Evolutionary conservation across 2,329 filamentous ascomycete genomes (phyloP), one percentile per base, ranked within the genome.

Genomic region (Colletotrichum paranaense): DNA sequence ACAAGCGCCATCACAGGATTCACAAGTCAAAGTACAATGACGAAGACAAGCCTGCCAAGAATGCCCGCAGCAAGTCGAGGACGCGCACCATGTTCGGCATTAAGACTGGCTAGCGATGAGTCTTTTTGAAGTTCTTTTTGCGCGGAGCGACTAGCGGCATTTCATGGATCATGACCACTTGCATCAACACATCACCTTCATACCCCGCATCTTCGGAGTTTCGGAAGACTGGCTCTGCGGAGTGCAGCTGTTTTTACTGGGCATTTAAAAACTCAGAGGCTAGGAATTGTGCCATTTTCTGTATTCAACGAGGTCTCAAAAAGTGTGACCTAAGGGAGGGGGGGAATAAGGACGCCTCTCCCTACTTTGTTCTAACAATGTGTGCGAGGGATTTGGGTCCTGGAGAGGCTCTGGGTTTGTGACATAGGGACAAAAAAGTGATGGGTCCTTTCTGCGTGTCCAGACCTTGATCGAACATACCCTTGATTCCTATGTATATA

Each of bases 21-120:
- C 95, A 98, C 87, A 98, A 98, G 83, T 86, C 95, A 70, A 98
- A 98, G 81, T 98, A 98, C 81, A 91, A 92, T 73, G 93, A 94
- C 30, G 90, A 92, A 49, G 86, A 82, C 64, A 79, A 82, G 38
- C 81, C 80, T 69, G 80, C 83, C 72, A 82, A 82, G 72, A 94
- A 94, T 80, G 79, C 87, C 53, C 90, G 93, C 74, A 94, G 93
- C 83, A 96, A 95, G 84, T 95, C 93, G 32, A 91, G 92, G 75
- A 91, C 92, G 62, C 88, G 94, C 77, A 91, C 89, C 74, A 92
- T 96, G 78, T 96, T 96, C 82, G 88, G 92, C 75, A 78, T 81
- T 58, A 86, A 85, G 74, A 75, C 73, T 57, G 63, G 74, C 60
- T 74, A 75, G 71, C 62, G 57, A 71, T 46, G 11, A 69, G 71